Evolutionary conservation across 2,329 filamentous ascomycete genomes (phyloP).

Genomic region (Cordyceps tenuipes): DNA sequence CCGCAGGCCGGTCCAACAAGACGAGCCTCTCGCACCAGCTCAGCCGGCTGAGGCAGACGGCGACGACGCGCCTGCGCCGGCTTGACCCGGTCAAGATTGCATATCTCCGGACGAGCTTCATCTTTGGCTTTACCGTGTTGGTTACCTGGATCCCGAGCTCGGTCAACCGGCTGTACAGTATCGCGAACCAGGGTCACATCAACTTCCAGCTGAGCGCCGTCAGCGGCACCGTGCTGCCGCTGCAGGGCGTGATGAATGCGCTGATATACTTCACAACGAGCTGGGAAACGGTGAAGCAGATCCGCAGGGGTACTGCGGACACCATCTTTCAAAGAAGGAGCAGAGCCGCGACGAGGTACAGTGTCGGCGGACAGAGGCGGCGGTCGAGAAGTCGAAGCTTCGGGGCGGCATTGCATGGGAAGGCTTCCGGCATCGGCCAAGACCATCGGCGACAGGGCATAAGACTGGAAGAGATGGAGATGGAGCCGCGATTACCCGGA

Average conservation of each 20-base stretch:
- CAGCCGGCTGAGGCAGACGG: constrained; percentile 19
- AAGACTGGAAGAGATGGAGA: not conserved
- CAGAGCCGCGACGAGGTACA: not conserved
- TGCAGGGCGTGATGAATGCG: constrained; percentile 76
- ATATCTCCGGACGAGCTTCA: constrained; percentile 52
- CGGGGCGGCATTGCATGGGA: not conserved
- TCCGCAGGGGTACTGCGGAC: constrained; percentile 17
- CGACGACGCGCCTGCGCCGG: constrained; percentile 24
- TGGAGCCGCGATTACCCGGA: not conserved
- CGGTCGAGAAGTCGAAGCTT: not conserved
- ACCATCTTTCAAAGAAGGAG: constrained; percentile 11
- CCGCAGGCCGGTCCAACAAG: not conserved
- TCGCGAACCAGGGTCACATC: constrained; percentile 40
- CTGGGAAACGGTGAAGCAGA: constrained; percentile 30
- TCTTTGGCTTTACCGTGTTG: constrained; percentile 50
- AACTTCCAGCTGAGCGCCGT: constrained; percentile 60
- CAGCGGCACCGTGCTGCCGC: constrained; percentile 62
- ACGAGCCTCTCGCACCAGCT: not conserved
- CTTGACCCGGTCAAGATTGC: constrained; percentile 50
- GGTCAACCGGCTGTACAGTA: constrained; percentile 63
- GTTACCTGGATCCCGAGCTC: constrained; percentile 59
- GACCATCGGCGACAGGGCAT: not conserved
- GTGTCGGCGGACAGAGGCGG: not conserved
- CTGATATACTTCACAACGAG: constrained; percentile 66
- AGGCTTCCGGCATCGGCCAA: not conserved